Conservation (phyloP, 148 eudicot species). For the Drosera capensis region DNA sequence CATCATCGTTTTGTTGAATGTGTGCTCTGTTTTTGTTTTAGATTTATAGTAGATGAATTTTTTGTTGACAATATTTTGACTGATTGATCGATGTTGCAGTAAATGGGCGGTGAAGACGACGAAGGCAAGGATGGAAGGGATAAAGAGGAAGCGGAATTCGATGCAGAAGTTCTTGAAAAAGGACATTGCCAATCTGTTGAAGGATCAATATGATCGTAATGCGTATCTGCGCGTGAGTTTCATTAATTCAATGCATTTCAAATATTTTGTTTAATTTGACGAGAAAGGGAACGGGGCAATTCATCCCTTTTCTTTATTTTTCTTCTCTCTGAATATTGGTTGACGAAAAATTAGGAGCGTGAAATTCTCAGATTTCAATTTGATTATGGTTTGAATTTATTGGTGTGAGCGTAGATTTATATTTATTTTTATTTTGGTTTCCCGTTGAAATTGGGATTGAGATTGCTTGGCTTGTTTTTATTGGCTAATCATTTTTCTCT, state of each 20-base stretch:
- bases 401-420: too few species aligned
- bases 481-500: too few species aligned
- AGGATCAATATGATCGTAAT: constrained; percentile 32
- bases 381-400: too few species aligned
- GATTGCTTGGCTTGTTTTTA: too few species aligned
- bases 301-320: background rate
- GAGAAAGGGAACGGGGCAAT: too few species aligned
- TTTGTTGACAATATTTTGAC: background rate
- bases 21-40: background rate
- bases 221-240: constrained; percentile 73
- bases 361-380: too few species aligned
- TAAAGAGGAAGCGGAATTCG: constrained; percentile 61
- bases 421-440: too few species aligned
- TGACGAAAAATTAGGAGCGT: background rate
- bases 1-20: background rate
- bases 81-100: constrained; percentile 16
- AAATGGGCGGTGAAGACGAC: constrained; percentile 47
- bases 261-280: background rate
- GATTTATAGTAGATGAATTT: background rate
- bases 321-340: background rate
- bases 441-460: too few species aligned
- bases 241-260: background rate
- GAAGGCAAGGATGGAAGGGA: constrained; percentile 36
- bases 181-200: constrained; percentile 67
- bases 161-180: constrained; percentile 65